Percentiles rank a stretch among this genome's conserved stretches.
phyloP scores from a whole-genome alignment of 108 stramenopile species.

The Parietichytrium sp. region DNA sequence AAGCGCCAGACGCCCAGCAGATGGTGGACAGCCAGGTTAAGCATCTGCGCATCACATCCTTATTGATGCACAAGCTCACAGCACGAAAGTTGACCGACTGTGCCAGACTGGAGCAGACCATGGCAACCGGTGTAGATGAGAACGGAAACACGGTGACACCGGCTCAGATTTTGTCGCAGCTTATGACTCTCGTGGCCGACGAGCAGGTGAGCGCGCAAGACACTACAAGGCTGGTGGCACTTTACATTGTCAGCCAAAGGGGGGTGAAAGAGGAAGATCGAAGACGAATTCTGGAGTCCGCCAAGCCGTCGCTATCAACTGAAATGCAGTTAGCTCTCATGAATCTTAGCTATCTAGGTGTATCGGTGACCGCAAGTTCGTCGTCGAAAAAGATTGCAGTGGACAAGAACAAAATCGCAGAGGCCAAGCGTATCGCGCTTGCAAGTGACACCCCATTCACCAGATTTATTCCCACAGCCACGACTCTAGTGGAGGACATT shows the following conservation, averaged over 20 bases:
- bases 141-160: conserved; percentile 70
- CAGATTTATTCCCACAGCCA: neutral
- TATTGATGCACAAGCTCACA: conserved; percentile 83
- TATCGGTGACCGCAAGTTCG: neutral
- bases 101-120: conserved; percentile 83
- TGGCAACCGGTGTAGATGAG: conserved; percentile 83
- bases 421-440: conserved; percentile 4
- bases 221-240: conserved; percentile 36
- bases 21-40: conserved; percentile 85
- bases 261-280: conserved; percentile 16
- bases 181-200: conserved; percentile 46
- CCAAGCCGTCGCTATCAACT: neutral
- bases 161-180: conserved; percentile 64
- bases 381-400: neutral
- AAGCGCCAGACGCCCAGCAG: conserved; percentile 87
- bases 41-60: conserved; percentile 86
- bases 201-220: neutral
- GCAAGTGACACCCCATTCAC: neutral
- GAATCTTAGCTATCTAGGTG: conserved; percentile 23
- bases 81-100: conserved; percentile 70
- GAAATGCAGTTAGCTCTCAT: neutral
- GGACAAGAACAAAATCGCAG: neutral
- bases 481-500: neutral
- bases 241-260: conserved; percentile 38
- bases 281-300: conserved; percentile 13